phyloP scores from a whole-genome alignment of 192 early-diverging fungal species.

The Spizellomyces punctatus region DNA sequence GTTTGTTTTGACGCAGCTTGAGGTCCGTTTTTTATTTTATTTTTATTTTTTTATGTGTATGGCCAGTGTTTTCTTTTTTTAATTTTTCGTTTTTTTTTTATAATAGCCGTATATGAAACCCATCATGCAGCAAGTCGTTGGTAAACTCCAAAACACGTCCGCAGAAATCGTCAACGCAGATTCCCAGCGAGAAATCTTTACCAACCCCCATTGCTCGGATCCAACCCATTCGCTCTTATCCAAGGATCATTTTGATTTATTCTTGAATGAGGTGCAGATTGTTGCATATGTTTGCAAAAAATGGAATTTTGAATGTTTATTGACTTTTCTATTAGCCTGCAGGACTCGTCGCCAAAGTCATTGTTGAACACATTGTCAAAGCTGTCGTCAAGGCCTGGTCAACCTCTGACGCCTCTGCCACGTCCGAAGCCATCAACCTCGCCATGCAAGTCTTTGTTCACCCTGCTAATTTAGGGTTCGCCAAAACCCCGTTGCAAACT shows the following conservation, averaged over 20 bases:
- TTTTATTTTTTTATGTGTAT: conserved; percentile 8
- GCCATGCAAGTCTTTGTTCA: conserved; percentile 38
- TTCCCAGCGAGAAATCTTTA: conserved; percentile 29
- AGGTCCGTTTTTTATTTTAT: not conserved
- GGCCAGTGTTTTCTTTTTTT: not conserved
- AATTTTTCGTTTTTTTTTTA: not conserved
- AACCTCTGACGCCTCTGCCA: not conserved
- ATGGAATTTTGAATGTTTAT: not conserved
- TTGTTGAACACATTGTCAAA: conserved; percentile 24
- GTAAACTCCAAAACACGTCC: conserved; percentile 26
- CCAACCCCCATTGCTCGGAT: conserved; percentile 30
- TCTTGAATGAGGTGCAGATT: conserved; percentile 26
- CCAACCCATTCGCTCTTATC: conserved; percentile 32
- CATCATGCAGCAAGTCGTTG: conserved; percentile 20
- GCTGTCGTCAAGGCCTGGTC: conserved; percentile 34
- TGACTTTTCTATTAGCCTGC: conserved; percentile 12
- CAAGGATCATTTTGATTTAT: conserved; percentile 37
- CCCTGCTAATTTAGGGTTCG: conserved; percentile 25
- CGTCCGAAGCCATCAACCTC: conserved; percentile 7
- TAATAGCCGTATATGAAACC: conserved; percentile 23
- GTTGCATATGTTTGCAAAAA: not conserved
- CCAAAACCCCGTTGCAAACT: conserved; percentile 19
- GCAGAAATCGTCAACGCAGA: conserved; percentile 16
- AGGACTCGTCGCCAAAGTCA: conserved; percentile 24
- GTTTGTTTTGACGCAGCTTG: conserved; percentile 22